Percentiles rank a stretch among this genome's conserved stretches.
Conservation (phyloP, 2,329 filamentous ascomycete species). For the Colletotrichum phormii region DNA sequence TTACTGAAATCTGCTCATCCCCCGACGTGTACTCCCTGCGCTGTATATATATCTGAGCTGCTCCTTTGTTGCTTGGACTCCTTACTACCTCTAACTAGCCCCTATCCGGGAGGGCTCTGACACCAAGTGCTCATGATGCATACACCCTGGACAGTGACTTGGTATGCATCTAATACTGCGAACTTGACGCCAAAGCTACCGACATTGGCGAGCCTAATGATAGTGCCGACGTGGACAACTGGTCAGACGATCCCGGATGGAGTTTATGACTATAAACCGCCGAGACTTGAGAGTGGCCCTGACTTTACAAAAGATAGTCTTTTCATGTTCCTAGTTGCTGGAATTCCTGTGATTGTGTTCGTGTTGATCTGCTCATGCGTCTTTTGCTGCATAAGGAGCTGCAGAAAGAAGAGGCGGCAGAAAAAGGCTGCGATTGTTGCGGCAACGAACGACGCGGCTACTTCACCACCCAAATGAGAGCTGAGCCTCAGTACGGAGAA, state of each 20-base stretch:
- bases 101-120: no score
- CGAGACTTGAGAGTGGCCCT: not conserved
- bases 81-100: no score
- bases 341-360: constrained; percentile 15
- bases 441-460: not conserved
- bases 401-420: constrained; percentile 17
- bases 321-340: constrained; percentile 16
- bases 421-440: not conserved
- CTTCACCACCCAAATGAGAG: not conserved
- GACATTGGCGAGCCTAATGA: constrained; percentile 20
- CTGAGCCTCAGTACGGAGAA: not conserved
- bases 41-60: no score
- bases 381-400: constrained; percentile 23
- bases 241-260: constrained; percentile 25
- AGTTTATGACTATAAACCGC: constrained; percentile 3
- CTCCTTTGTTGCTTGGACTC: no score
- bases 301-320: not conserved
- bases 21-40: no score
- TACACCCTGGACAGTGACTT: constrained; percentile 16
- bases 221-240: constrained; percentile 12
- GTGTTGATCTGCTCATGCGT: constrained; percentile 18
- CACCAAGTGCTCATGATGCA: not conserved
- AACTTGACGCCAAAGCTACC: constrained; percentile 24
- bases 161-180: constrained; percentile 21
- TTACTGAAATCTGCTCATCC: no score